Percentiles rank a stretch among this genome's conserved stretches.
phyloP scores from a whole-genome alignment of 1,284 basidiomycete genomes.

The Ganoderma meredithae region DNA sequence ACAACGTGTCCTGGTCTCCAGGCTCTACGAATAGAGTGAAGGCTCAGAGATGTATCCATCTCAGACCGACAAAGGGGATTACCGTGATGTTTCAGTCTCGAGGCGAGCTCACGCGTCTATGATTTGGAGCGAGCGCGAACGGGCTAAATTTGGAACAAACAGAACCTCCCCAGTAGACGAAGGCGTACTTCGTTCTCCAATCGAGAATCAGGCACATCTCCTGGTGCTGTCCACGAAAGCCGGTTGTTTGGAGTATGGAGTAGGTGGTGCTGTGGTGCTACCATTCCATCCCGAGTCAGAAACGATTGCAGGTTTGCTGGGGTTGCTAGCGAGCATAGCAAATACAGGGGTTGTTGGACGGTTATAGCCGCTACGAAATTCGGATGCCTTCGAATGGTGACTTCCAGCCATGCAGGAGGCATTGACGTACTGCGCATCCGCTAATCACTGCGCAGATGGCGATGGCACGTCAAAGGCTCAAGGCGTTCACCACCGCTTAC shows the following conservation, averaged over 20 bases:
- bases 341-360: too few species aligned
- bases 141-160: background rate
- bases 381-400: background rate
- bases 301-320: background rate
- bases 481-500: background rate
- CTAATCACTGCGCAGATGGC: background rate
- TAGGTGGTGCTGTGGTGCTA: background rate
- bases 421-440: background rate
- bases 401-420: background rate
- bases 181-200: background rate
- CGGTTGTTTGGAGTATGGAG: background rate
- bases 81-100: background rate
- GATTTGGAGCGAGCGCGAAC: background rate
- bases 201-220: background rate
- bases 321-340: background rate
- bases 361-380: too few species aligned
- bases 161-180: background rate
- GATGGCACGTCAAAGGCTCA: background rate
- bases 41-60: background rate
- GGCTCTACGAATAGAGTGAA: background rate
- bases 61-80: background rate
- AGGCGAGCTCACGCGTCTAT: background rate
- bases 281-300: background rate
- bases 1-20: background rate
- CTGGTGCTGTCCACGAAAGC: background rate